Evolutionary conservation across 805 yeast genomes (phyloP).

Genomic region (Starmerella lactis-condensi): DNA sequence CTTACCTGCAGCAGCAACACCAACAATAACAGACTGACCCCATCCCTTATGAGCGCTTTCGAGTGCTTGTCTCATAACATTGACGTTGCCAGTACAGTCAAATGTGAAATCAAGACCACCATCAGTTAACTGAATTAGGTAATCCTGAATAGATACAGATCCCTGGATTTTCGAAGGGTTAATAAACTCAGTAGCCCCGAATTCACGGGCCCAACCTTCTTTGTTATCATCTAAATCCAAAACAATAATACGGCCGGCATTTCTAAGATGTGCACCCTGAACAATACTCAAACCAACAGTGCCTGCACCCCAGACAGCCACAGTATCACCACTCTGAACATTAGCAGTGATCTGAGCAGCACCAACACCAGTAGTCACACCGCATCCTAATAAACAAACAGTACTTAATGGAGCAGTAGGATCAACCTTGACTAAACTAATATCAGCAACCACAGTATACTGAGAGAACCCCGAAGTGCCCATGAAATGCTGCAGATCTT

Average conservation of each 20-base stretch:
- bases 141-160: slow-evolving; percentile 54
- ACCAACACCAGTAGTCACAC: slow-evolving; percentile 96
- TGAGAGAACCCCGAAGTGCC: slow-evolving; percentile 95
- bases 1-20: slow-evolving; percentile 97
- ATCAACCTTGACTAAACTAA: slow-evolving; percentile 83
- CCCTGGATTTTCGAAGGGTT: slow-evolving; percentile 50
- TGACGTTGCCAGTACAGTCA: slow-evolving; percentile 93
- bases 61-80: slow-evolving; percentile 88
- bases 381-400: slow-evolving; percentile 90
- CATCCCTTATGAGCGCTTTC: slow-evolving; percentile 98
- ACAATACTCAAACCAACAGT: slow-evolving; percentile 92
- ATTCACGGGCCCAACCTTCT: slow-evolving; percentile 66
- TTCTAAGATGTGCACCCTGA: slow-evolving; percentile 77
- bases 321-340: slow-evolving; percentile 76
- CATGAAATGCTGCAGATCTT: slow-evolving; percentile 80
- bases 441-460: slow-evolving; percentile 95
- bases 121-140: slow-evolving; percentile 69
- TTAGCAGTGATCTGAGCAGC: slow-evolving; percentile 90
- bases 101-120: slow-evolving; percentile 95
- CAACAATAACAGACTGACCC: slow-evolving; percentile 90
- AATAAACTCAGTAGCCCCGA: slow-evolving; percentile 90
- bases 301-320: slow-evolving; percentile 96
- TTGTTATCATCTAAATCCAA: slow-evolving; percentile 75
- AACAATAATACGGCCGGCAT: slow-evolving; percentile 61
- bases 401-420: slow-evolving; percentile 67